Percentiles rank a stretch among this genome's conserved stretches.
Conservation (phyloP, 768 basidiomycete genomes). For the Podaxis mareebaensis region DNA sequence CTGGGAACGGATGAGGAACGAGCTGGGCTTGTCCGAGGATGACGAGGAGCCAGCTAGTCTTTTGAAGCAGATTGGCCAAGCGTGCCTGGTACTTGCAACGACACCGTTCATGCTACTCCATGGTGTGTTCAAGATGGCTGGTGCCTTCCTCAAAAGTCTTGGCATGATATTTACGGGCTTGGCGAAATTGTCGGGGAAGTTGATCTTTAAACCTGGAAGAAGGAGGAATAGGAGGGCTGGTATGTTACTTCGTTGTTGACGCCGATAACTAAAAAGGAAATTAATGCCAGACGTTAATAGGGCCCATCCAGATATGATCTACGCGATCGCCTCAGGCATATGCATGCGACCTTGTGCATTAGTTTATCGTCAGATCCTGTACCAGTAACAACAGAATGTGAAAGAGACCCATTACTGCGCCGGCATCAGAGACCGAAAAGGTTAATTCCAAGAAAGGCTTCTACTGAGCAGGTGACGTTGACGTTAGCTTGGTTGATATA, state of each 20-base stretch:
- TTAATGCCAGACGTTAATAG: background rate
- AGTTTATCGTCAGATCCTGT: background rate
- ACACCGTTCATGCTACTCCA: conserved; percentile 12
- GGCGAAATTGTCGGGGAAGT: background rate
- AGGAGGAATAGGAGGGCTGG: background rate
- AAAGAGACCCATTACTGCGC: background rate
- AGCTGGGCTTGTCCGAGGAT: conserved; percentile 3
- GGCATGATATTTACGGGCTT: conserved; percentile 7
- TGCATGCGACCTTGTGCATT: background rate
- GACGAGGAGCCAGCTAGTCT: background rate
- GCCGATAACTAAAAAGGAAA: background rate
- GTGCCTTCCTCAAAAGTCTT: background rate
- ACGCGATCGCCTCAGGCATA: too few species aligned
- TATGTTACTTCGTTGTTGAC: background rate
- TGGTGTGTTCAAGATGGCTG: conserved; percentile 8
- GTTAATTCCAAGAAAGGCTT: background rate
- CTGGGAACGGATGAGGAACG: background rate
- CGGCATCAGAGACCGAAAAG: background rate
- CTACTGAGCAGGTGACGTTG: background rate
- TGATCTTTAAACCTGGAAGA: conserved; percentile 1
- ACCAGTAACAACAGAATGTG: background rate
- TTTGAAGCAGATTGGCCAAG: conserved; percentile 9
- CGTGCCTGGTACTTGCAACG: conserved; percentile 9
- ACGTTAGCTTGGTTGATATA: background rate
- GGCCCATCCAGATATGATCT: background rate